Evolutionary conservation across 176 grass and related monocot genomes (phyloP), one percentile per base, ranked within the genome.

Genomic region (Raddia distichophylla): DNA sequence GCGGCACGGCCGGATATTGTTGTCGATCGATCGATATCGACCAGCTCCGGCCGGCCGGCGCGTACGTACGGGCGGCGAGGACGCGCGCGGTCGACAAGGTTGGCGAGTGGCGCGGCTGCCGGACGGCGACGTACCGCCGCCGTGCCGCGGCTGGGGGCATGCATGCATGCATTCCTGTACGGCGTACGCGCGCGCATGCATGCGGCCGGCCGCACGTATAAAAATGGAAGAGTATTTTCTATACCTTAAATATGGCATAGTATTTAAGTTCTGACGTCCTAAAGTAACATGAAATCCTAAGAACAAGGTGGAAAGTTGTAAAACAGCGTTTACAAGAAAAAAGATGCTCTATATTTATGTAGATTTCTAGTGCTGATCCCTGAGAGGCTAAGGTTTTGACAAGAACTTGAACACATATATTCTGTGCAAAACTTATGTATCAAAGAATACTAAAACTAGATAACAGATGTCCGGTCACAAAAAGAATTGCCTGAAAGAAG

Each of bases 371-470:
- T 58, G 57, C 42, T 78, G 17, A 59, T 73, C 6, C 0, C 72
- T 67, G 58, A 66, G 81, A 59, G 59, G 34, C 72, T 77, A 72
- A 9, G 20, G 22, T 59, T 77, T n/a, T 64, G 58, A 40, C 51
- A 78, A 50, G 19, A 74, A 76, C 43, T 43, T 60, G 43, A 60
- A 55, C 59, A 73, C 67, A 51, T 60, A 71, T 64, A 86, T 82
- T 64, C 82, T 34, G 17, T 71, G 77, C 49, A 57, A 83, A 66
- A 74, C 74, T 75, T 74, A 86, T 78, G 45, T 67, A 71, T 69
- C 15, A 32, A 87, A 16, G 33, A 84, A 84, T 87, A 68, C 46
- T n/a, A 61, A 79, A 85, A 85, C 35, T 13, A 77, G 69, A 61
- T 14, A 86, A 80, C 43, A 67, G 69, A 70, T 82, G 50, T 73